A percentile compares a stretch with the other conserved stretches of the same genome.
These are phyloP conservation scores for Mycosphaerelloides madeirae DNA, from an alignment of 2,329 filamentous ascomycete species.

Conservation along the genomic window DNA sequence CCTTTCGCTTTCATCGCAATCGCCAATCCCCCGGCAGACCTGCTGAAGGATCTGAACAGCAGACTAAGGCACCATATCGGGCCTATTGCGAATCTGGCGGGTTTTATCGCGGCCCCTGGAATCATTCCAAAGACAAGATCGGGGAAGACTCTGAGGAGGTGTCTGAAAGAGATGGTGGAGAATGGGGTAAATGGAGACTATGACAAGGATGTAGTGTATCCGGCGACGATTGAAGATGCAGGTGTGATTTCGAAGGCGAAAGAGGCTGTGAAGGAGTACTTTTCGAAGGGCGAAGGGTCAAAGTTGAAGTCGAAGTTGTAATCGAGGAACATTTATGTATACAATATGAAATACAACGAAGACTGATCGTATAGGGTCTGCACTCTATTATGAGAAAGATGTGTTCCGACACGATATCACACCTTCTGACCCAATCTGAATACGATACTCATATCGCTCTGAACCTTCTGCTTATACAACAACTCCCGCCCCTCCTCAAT, in stretches of 20 bases:
- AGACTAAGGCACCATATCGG: conserved; percentile 77
- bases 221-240: conserved; percentile 79
- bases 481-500: too few relatives aligned
- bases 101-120: conserved; percentile 75
- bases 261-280: conserved; percentile 69
- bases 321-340: neutral
- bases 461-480: too few relatives aligned
- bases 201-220: conserved; percentile 66
- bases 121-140: conserved; percentile 90
- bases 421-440: too few relatives aligned
- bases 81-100: conserved; percentile 77
- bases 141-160: conserved; percentile 83
- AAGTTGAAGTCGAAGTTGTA: conserved; percentile 34
- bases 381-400: too few relatives aligned
- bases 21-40: conserved; percentile 45
- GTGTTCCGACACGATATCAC: too few relatives aligned
- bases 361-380: too few relatives aligned
- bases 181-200: conserved; percentile 71
- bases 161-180: conserved; percentile 78
- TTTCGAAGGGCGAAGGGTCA: conserved; percentile 42
- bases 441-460: too few relatives aligned
- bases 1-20: conserved; percentile 82
- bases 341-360: too few relatives aligned
- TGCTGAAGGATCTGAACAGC: conserved; percentile 63
- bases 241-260: conserved; percentile 70